Percentiles rank a stretch among this genome's conserved stretches.
Conservation (phyloP, 805 yeast species). For the Kodamaea fukazawae region DNA sequence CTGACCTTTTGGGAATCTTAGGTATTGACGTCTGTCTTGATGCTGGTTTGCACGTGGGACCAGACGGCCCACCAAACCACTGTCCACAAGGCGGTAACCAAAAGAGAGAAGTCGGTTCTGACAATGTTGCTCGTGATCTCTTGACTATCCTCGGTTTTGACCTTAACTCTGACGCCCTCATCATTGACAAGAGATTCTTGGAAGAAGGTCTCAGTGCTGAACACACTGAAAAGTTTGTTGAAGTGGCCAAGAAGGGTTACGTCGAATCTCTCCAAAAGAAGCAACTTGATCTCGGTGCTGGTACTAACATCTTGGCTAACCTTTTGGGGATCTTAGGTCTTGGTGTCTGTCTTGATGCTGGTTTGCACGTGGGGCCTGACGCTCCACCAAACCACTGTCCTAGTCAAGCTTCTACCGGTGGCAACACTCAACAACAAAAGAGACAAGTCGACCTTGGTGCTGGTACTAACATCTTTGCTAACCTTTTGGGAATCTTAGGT, state of each 20-base stretch:
- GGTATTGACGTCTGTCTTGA: slow-evolving; percentile 10
- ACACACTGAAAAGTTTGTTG: slow-evolving; percentile 2
- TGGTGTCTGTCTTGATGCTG: slow-evolving; percentile 9
- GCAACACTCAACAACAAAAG: slow-evolving; percentile 5
- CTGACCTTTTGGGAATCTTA: slow-evolving; percentile 3
- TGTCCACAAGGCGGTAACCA: neutral
- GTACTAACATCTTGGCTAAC: slow-evolving; percentile 9
- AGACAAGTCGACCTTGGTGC: slow-evolving; percentile 11
- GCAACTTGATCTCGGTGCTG: slow-evolving; percentile 7
- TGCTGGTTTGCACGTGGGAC: slow-evolving; percentile 1
- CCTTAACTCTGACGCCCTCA: neutral
- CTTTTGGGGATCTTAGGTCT: slow-evolving; percentile 10
- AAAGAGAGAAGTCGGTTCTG: neutral
- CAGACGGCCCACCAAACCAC: too few relatives aligned
- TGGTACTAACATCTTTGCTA: slow-evolving; percentile 7
- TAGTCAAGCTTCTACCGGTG: too few relatives aligned
- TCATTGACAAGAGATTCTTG: slow-evolving; percentile 7
- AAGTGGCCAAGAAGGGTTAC: slow-evolving; percentile 9
- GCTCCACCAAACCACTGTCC: slow-evolving; percentile 1
- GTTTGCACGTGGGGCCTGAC: neutral
- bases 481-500: slow-evolving; percentile 6
- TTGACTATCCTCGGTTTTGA: neutral
- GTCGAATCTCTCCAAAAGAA: neutral
- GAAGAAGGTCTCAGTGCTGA: slow-evolving; percentile 6
- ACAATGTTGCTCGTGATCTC: neutral